phyloP scores from a whole-genome alignment of 257 asterid genomes.

The Orobanche coerulescens region DNA sequence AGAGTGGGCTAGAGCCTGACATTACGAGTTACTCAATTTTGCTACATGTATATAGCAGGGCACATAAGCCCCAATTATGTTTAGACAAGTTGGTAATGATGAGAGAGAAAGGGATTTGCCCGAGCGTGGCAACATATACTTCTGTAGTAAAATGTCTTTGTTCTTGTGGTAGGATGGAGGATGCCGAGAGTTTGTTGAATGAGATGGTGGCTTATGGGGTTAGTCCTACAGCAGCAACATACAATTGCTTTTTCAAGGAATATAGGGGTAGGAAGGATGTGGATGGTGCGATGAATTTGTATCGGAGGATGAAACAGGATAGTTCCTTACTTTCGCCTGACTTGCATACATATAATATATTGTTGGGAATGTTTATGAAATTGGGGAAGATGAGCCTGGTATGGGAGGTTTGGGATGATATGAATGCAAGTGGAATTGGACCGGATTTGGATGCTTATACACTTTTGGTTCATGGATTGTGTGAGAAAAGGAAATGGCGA shows the following conservation, averaged over 20 bases:
- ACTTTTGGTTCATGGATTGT: conserved; percentile 59
- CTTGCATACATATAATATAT: conserved; percentile 58
- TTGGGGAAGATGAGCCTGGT: conserved; percentile 43
- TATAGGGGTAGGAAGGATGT: conserved; percentile 71
- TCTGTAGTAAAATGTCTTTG: conserved; percentile 76
- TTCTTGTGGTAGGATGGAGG: conserved; percentile 70
- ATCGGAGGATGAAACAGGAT: conserved; percentile 58
- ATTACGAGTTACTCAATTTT: conserved; percentile 68
- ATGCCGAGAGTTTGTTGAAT: conserved; percentile 52
- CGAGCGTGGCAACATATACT: conserved; percentile 58
- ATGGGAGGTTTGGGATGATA: conserved; percentile 74
- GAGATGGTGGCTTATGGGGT: conserved; percentile 62
- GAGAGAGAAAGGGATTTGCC: conserved; percentile 63
- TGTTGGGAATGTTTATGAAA: conserved; percentile 60
- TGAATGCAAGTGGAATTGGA: conserved; percentile 51
- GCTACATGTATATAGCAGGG: conserved; percentile 78
- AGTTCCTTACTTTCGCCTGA: conserved; percentile 40
- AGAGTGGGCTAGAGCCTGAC: conserved; percentile 70
- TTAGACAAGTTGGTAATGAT: conserved; percentile 69
- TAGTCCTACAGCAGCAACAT: conserved; percentile 58
- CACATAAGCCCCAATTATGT: conserved; percentile 71
- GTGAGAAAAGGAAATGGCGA: conserved; percentile 63
- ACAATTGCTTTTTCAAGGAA: conserved; percentile 73
- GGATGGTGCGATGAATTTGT: conserved; percentile 59
- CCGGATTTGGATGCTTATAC: conserved; percentile 85